Evolutionary conservation across 2,329 filamentous ascomycete species (phyloP), one percentile per base, ranked within the genome.

Genomic region (Aurifilum marmelostoma): DNA sequence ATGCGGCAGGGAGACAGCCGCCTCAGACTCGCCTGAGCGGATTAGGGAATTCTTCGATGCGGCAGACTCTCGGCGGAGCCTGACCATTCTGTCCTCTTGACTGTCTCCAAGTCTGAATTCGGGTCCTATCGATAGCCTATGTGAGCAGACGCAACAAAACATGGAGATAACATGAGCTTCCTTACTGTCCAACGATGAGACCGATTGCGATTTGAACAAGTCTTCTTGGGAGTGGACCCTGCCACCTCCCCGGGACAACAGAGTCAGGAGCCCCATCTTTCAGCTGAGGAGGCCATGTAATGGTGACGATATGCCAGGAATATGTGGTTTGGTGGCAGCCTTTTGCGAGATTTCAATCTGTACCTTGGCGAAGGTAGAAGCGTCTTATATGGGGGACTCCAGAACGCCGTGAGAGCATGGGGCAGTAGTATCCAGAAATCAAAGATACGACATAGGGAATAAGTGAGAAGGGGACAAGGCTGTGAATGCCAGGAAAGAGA

Each of bases 231-330:
- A 75, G 21, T 54, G 65, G 56, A 71, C 71, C 50, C 71, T 69
- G 65, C 69, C 69, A 63, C 73, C 72, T 67, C 75, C 77, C 69
- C 74, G 76, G 56, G 77, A 76, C 27, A 80, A 73, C 58, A 80
- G 77, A 67, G 72, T 76, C 60, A 80, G 72, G 43, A 80, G 73
- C 63, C 79, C 79, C 79, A 81, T 81, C 59, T 69, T 76, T 70
- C 24, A 41, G 21, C 60, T 67, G 63, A 68, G 18, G 50, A 52
- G 64, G 59, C 41, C 67, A 67, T 69, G 43, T 43, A 63, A 24
- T 12, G 6, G 24, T 47, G 39, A 32, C 41, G 37, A 41, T n/a
- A 34, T 14, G 39, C 27, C 16, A 29, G 27, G 14, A 7, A 24
- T 34, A 14, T 9, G 41, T 47, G 37, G 43, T 50, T 41, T 21